These are phyloP conservation scores for Penicillium nordicum DNA, from an alignment of 2,329 filamentous ascomycete species.

Conservation along the genomic window DNA sequence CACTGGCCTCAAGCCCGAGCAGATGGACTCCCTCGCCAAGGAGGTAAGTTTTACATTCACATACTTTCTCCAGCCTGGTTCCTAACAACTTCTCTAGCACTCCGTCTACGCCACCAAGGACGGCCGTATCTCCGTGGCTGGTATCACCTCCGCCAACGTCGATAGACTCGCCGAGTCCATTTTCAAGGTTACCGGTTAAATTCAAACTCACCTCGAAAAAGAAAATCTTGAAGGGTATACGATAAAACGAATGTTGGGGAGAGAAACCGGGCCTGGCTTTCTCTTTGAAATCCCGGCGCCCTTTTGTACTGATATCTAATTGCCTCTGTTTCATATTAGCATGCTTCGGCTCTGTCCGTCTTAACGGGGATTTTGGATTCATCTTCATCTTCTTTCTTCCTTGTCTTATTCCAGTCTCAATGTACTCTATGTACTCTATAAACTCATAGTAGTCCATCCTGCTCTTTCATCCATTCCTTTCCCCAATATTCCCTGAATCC, in stretches of 20 bases:
- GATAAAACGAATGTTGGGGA: conserved; percentile 7
- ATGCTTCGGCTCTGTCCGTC: conserved; percentile 23
- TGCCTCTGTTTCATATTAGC: conserved; percentile 27
- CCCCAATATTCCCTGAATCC: not conserved
- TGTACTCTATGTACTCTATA: not conserved
- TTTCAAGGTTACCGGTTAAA: conserved; percentile 51
- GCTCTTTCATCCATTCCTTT: not conserved
- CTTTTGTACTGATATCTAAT: conserved; percentile 29
- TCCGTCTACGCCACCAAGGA: conserved; percentile 94
- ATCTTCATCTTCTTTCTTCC: not conserved
- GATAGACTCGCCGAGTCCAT: conserved; percentile 50
- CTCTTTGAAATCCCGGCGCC: conserved; percentile 5
- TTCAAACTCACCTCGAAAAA: not conserved
- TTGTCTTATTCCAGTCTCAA: not conserved
- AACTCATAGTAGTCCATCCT: not conserved
- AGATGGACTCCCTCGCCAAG: conserved; percentile 88
- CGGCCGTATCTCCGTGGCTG: conserved; percentile 51
- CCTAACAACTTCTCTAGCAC: conserved; percentile 52
- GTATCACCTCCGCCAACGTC: conserved; percentile 50
- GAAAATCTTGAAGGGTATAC: conserved; percentile 1
- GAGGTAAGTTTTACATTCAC: conserved; percentile 53
- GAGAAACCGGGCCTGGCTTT: conserved; percentile 3
- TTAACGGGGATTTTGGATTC: conserved; percentile 23
- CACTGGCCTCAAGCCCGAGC: conserved; percentile 83
- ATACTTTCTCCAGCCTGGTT: not conserved